Percentiles rank a stretch among this genome's conserved stretches.
phyloP scores from a whole-genome alignment of 805 yeast genomes.

The Pichia ethanolica region DNA sequence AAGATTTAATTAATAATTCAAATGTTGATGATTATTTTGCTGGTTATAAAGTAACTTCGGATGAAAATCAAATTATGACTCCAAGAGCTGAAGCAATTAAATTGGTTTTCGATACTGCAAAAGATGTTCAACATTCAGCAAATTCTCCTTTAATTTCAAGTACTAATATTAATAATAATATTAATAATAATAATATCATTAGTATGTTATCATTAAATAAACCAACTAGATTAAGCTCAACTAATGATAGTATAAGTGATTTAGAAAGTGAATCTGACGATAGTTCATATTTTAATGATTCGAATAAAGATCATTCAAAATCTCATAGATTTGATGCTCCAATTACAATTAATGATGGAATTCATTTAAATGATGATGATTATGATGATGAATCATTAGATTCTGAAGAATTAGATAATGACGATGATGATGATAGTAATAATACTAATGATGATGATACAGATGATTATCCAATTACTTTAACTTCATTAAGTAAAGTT shows the following conservation, averaged over 20 bases:
- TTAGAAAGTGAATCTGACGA: constrained; percentile 19
- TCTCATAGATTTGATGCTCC: background rate
- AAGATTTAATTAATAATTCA: constrained; percentile 17
- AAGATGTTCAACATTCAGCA: constrained; percentile 18
- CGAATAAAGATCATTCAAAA: background rate
- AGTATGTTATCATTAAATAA: constrained; percentile 6
- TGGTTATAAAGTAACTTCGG: constrained; percentile 8
- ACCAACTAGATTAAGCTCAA: constrained; percentile 2
- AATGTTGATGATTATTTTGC: constrained; percentile 18
- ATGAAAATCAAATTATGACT: constrained; percentile 16
- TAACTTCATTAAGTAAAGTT: constrained; percentile 3
- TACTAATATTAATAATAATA: constrained; percentile 1
- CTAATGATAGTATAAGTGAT: constrained; percentile 11
- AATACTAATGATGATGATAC: constrained; percentile 10
- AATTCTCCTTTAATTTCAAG: background rate
- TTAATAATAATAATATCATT: constrained; percentile 4
- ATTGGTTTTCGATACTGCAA: constrained; percentile 31
- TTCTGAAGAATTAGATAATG: constrained; percentile 10
- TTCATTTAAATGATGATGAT: constrained; percentile 10
- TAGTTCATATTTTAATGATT: background rate
- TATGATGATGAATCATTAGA: constrained; percentile 12
- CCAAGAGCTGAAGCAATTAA: constrained; percentile 34
- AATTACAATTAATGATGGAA: constrained; percentile 8
- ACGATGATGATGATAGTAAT: constrained; percentile 12
- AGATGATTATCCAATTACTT: constrained; percentile 7